phyloP scores from a whole-genome alignment of 257 asterid genomes.

The Rauvolfia tetraphylla region DNA sequence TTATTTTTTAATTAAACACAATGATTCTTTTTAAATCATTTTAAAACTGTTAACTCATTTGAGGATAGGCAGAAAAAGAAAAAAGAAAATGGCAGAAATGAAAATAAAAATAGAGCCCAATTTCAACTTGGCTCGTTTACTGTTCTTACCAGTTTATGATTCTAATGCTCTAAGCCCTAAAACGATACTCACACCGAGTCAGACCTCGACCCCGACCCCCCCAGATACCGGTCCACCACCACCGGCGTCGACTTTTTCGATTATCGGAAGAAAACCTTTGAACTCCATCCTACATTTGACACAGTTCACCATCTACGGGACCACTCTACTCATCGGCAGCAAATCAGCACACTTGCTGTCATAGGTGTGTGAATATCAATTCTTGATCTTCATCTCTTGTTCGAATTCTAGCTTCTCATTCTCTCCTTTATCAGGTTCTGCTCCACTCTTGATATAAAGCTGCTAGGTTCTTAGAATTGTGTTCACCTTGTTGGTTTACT shows the following conservation, averaged over 20 bases:
- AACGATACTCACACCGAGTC: conserved; percentile 4
- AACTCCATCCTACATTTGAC: background rate
- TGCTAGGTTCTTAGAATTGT: background rate
- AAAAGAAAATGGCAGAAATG: background rate
- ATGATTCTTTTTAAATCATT: too few species aligned
- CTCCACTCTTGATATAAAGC: background rate
- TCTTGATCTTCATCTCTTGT: background rate
- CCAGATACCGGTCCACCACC: background rate
- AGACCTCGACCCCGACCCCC: background rate
- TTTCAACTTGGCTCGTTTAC: conserved; percentile 6
- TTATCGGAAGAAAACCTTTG: background rate
- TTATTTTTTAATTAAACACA: too few species aligned
- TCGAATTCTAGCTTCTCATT: background rate
- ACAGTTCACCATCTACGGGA: background rate
- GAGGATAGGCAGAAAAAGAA: too few species aligned
- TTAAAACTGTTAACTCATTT: too few species aligned
- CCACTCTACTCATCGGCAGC: background rate
- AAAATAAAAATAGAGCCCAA: background rate
- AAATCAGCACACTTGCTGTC: conserved; percentile 2
- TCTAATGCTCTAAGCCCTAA: conserved; percentile 3
- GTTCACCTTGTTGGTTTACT: background rate
- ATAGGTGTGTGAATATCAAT: background rate
- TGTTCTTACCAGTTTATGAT: background rate
- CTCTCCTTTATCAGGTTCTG: background rate
- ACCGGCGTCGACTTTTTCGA: background rate